phyloP scores from a whole-genome alignment of 176 grass and related monocot genomes.

The Urochloa ruziziensis region DNA sequence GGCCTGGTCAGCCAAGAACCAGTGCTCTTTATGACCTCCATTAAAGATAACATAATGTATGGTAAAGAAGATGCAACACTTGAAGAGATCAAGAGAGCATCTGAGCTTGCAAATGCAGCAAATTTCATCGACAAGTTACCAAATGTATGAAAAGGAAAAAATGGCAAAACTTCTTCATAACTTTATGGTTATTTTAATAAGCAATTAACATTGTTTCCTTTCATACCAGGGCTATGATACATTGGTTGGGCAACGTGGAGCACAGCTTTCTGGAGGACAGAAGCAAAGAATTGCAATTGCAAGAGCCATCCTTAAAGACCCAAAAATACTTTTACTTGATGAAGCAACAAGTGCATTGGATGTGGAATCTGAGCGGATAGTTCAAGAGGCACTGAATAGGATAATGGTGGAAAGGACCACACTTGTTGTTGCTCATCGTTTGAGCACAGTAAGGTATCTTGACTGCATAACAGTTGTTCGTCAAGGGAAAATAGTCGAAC shows the following conservation, averaged over 20 bases:
- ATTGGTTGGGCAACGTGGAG: conserved; percentile 75
- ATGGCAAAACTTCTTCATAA: no score
- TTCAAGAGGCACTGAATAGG: conserved; percentile 75
- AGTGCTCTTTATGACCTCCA: conserved; percentile 52
- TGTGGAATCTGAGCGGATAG: conserved; percentile 77
- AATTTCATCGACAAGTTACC: conserved; percentile 62
- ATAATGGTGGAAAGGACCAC: conserved; percentile 78
- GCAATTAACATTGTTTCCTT: no score
- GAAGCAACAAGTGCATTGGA: conserved; percentile 95
- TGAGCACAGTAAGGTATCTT: conserved; percentile 80
- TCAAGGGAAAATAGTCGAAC: conserved; percentile 76
- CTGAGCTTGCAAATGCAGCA: conserved; percentile 45
- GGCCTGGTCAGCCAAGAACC: conserved; percentile 71
- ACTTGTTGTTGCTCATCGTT: conserved; percentile 70
- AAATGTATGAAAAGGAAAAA: conserved; percentile 35
- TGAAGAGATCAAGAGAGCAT: conserved; percentile 50
- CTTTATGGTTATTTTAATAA: no score
- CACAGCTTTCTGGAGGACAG: conserved; percentile 89
- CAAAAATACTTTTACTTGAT: conserved; percentile 80
- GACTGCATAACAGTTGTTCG: conserved; percentile 67
- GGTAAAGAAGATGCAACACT: conserved; percentile 43
- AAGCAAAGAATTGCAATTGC: conserved; percentile 93
- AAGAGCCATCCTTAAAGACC: conserved; percentile 87
- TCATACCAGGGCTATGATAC: conserved; percentile 83
- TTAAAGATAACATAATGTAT: conserved; percentile 62